Conservation (phyloP, 768 basidiomycete genomes). For the Nidularia pulvinata region DNA sequence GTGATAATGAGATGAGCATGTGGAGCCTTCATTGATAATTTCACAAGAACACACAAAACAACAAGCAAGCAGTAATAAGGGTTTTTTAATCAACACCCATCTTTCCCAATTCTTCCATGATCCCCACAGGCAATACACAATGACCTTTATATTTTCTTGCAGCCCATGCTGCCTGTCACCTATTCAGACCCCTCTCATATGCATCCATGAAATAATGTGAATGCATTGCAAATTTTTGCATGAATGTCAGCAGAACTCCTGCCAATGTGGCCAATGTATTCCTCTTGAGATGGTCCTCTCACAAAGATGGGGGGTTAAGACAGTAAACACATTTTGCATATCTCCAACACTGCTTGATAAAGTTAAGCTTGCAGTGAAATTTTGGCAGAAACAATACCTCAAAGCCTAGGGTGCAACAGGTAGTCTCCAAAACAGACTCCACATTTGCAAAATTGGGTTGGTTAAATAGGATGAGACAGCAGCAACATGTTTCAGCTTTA, state of each 20-base stretch:
- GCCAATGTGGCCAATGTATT: no score
- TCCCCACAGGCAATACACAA: background rate
- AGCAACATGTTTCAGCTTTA: slow-evolving; percentile 17
- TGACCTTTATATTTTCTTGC: background rate
- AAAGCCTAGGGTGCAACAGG: slow-evolving; percentile 12
- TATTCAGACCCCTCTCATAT: background rate
- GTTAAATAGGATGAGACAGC: slow-evolving; percentile 25
- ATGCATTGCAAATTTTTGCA: background rate
- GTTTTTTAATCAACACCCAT: no score
- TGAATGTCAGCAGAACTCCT: background rate
- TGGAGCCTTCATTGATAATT: no score
- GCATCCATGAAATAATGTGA: background rate
- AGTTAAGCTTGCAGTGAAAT: background rate
- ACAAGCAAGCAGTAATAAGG: no score
- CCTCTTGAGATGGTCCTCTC: no score
- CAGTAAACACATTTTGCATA: no score
- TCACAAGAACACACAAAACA: no score
- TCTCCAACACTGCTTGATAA: background rate
- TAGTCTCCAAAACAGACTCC: slow-evolving; percentile 22
- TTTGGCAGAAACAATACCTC: slow-evolving; percentile 14
- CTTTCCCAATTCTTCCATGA: no score
- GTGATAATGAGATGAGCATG: no score
- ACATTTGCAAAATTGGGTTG: slow-evolving; percentile 32
- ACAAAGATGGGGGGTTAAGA: no score
- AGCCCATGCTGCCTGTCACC: background rate